Percentiles rank a stretch among this genome's conserved stretches.
Evolutionary conservation across 2,329 filamentous ascomycete genomes (phyloP).

Genomic region (Trichoderma polysporum): DNA sequence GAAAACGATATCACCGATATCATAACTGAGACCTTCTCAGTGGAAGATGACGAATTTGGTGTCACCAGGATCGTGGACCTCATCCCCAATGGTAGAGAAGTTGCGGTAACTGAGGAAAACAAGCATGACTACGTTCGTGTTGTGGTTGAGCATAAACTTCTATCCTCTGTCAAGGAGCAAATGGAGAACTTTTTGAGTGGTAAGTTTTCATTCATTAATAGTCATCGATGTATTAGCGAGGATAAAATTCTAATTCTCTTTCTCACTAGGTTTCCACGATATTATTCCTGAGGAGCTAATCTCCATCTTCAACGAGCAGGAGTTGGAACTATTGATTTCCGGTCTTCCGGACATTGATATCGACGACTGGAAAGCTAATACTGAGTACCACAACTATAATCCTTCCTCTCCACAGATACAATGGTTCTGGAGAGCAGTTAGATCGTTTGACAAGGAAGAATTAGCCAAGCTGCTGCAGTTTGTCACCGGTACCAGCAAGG

Average conservation of each 20-base stretch:
- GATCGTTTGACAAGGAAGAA: slow-evolving; percentile 98
- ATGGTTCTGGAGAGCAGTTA: slow-evolving; percentile 98
- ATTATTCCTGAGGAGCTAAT: slow-evolving; percentile 94
- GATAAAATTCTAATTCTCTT: background rate
- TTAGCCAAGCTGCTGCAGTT: slow-evolving; percentile 96
- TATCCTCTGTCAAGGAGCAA: slow-evolving; percentile 90
- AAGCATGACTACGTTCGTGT: slow-evolving; percentile 96
- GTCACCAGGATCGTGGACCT: slow-evolving; percentile 85
- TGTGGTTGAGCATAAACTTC: slow-evolving; percentile 90
- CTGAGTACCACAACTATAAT: slow-evolving; percentile 97
- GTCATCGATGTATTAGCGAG: background rate
- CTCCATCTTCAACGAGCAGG: slow-evolving; percentile 97
- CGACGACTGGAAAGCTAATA: slow-evolving; percentile 99
- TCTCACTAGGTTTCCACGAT: slow-evolving; percentile 78
- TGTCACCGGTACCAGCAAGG: slow-evolving; percentile 97
- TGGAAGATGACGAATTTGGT: slow-evolving; percentile 92
- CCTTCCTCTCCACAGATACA: slow-evolving; percentile 94
- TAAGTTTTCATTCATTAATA: slow-evolving; percentile 40
- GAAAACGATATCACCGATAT: slow-evolving; percentile 98
- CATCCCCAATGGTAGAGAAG: slow-evolving; percentile 81
- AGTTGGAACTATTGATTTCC: slow-evolving; percentile 93
- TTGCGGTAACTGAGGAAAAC: slow-evolving; percentile 94
- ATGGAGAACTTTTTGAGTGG: slow-evolving; percentile 89
- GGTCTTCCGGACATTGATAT: slow-evolving; percentile 96
- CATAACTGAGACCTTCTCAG: slow-evolving; percentile 92